These are phyloP conservation scores for Microdochium nivale DNA, from an alignment of 2,329 filamentous ascomycete species.

Conservation along the genomic window DNA sequence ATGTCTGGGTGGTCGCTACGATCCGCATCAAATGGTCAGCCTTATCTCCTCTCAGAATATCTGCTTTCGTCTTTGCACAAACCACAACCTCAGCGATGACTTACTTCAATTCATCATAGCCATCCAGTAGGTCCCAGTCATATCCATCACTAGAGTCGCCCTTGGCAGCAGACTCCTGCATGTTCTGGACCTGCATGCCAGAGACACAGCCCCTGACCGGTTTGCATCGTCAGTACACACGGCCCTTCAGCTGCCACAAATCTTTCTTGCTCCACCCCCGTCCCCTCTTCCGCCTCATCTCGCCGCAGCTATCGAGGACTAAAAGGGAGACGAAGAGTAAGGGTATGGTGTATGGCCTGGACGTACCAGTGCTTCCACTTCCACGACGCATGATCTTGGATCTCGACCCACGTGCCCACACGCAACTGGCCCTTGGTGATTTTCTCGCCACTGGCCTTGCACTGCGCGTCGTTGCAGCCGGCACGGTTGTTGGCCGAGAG, in stretches of 20 bases:
- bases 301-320: background rate
- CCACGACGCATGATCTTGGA: conserved; percentile 55
- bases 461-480: conserved; percentile 62
- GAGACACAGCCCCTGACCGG: conserved; percentile 77
- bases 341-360: conserved; percentile 1
- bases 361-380: conserved; percentile 80
- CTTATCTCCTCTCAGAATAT: background rate
- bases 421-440: conserved; percentile 74
- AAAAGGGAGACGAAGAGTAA: background rate
- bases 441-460: conserved; percentile 62
- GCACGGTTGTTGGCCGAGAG: conserved; percentile 63
- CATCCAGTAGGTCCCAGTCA: conserved; percentile 65
- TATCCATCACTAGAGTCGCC: conserved; percentile 33
- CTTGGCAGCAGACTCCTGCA: conserved; percentile 49
- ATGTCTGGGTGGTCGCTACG: conserved; percentile 46
- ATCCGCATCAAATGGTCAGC: conserved; percentile 7
- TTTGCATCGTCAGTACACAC: too few species aligned
- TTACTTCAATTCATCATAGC: conserved; percentile 64
- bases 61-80: too few species aligned
- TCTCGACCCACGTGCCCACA: conserved; percentile 63
- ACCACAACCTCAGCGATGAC: conserved; percentile 17
- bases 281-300: too few species aligned
- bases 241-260: too few species aligned
- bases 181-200: conserved; percentile 59
- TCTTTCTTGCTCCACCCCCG: too few species aligned